Evolutionary conservation across 2,329 filamentous ascomycete genomes (phyloP).

Genomic region (Talaromyces sp.): DNA sequence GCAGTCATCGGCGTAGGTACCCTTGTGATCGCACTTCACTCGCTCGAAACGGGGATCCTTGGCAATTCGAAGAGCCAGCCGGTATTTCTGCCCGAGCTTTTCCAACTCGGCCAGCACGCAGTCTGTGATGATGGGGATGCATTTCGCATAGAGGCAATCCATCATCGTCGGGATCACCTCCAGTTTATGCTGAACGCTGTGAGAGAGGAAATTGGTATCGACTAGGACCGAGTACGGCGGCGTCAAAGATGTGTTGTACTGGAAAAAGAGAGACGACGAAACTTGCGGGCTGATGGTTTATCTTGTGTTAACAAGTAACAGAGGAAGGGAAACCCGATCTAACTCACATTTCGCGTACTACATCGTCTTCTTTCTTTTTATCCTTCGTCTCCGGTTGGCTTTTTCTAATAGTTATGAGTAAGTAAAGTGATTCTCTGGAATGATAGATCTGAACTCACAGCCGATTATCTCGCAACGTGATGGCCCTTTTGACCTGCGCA

Average conservation of each 20-base stretch:
- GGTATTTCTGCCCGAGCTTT: constrained; percentile 82
- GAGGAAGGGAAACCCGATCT: no score
- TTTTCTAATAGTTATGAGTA: constrained; percentile 40
- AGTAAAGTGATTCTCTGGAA: background rate
- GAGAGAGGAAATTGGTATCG: constrained; percentile 86
- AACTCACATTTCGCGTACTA: constrained; percentile 65
- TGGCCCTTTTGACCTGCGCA: constrained; percentile 73
- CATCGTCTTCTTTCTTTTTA: constrained; percentile 55
- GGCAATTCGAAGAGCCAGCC: constrained; percentile 78
- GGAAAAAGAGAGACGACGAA: constrained; percentile 79
- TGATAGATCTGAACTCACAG: constrained; percentile 36
- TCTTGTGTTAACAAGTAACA: background rate
- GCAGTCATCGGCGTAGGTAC: constrained; percentile 82
- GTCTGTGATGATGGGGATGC: constrained; percentile 77
- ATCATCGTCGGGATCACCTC: constrained; percentile 83
- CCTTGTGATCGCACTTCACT: constrained; percentile 84
- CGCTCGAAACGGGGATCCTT: constrained; percentile 84
- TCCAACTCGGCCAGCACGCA: constrained; percentile 82
- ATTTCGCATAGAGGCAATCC: constrained; percentile 90
- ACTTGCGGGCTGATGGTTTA: constrained; percentile 58
- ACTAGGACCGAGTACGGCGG: constrained; percentile 77
- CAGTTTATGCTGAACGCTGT: constrained; percentile 86
- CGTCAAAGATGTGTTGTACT: constrained; percentile 78
- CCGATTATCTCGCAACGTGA: constrained; percentile 72
- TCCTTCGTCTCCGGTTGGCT: constrained; percentile 65